Evolutionary conservation across 2,329 filamentous ascomycete species (phyloP).

Genomic region (Ceratocystis papillata): DNA sequence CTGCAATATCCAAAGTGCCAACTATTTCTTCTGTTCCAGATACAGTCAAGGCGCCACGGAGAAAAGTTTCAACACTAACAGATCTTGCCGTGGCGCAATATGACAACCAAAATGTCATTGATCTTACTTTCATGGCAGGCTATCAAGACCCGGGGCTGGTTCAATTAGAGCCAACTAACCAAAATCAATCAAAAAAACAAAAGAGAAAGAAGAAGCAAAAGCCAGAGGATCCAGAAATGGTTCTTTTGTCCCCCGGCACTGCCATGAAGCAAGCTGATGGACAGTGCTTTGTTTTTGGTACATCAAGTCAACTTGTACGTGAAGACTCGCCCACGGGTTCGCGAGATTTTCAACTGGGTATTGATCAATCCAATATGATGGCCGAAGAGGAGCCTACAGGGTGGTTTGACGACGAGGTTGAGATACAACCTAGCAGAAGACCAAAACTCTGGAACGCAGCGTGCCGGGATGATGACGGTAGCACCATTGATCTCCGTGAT

Average conservation of each 20-base stretch:
- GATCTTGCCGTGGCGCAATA: conserved; percentile 23
- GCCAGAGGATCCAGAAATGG: conserved; percentile 26
- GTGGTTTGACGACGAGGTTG: conserved; percentile 12
- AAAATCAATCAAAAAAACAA: conserved; percentile 27
- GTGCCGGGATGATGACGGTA: conserved; percentile 53
- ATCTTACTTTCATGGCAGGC: conserved; percentile 22
- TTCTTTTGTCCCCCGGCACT: conserved; percentile 56
- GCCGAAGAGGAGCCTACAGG: conserved; percentile 15
- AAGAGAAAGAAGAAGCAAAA: conserved; percentile 32
- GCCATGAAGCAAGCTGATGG: conserved; percentile 54
- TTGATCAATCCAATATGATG: conserved; percentile 45
- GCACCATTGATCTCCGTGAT: conserved; percentile 39
- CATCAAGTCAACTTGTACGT: conserved; percentile 67
- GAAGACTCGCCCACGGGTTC: conserved; percentile 60
- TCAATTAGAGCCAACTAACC: conserved; percentile 6
- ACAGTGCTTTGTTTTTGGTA: conserved; percentile 76
- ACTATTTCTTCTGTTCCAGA: neutral
- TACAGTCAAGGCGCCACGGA: conserved; percentile 21
- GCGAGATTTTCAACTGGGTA: conserved; percentile 50
- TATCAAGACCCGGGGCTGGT: conserved; percentile 21
- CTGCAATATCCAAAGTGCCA: neutral
- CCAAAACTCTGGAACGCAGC: conserved; percentile 58
- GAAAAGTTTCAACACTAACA: conserved; percentile 21
- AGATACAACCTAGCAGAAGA: conserved; percentile 22
- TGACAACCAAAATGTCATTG: conserved; percentile 18